Conservation (phyloP, 257 asterid genomes). For the Nicotiana benthamiana region DNA sequence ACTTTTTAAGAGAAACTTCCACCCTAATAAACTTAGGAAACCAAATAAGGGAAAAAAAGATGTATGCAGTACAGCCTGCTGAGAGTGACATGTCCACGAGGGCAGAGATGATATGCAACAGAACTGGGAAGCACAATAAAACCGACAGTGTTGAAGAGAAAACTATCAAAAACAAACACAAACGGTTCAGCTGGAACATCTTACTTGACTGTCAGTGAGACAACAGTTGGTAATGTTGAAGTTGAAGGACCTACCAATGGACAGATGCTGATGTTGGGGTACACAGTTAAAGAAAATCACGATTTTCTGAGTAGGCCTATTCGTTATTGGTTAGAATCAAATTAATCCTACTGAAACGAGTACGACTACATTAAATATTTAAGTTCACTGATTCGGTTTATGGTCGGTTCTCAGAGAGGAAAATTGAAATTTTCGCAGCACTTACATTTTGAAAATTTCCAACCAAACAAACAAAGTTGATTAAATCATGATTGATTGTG, state of each 20-base stretch:
- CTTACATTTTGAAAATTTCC: neutral
- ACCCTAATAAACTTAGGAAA: neutral
- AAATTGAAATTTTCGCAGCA: neutral
- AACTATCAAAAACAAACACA: neutral
- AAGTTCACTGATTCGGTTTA: neutral
- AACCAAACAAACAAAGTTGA: neutral
- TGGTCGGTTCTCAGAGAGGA: neutral
- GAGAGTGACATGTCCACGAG: neutral
- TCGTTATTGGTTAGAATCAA: neutral
- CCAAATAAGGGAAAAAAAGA: neutral
- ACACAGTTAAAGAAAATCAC: neutral
- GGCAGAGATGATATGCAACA: neutral
- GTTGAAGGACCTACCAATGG: neutral
- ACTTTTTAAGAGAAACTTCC: neutral
- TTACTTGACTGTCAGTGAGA: neutral
- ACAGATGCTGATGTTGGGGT: neutral
- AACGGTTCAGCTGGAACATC: neutral
- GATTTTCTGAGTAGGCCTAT: neutral
- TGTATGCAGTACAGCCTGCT: neutral
- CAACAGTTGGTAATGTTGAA: neutral
- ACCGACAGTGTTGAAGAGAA: neutral
- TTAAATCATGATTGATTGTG: neutral
- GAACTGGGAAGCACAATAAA: neutral
- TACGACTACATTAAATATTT: neutral
- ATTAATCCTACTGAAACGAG: neutral